phyloP scores from a whole-genome alignment of 2,329 filamentous ascomycete genomes.

The Talaromyces rugulosus region DNA sequence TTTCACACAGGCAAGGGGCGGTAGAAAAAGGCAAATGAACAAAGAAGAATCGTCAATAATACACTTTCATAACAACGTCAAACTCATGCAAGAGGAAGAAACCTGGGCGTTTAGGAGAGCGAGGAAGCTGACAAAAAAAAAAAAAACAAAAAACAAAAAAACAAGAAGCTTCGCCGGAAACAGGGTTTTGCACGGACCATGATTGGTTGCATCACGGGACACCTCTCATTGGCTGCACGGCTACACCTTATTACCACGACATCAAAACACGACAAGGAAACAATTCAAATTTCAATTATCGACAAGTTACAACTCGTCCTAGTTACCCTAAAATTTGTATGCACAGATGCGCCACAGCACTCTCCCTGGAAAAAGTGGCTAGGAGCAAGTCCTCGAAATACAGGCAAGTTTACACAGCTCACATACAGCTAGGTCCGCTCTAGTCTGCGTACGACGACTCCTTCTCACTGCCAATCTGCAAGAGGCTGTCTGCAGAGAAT shows the following conservation, averaged over 20 bases:
- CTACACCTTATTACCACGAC: not conserved
- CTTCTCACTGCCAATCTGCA: not conserved
- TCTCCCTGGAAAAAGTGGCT: not conserved
- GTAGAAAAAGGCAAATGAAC: not conserved
- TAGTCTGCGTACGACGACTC: not conserved
- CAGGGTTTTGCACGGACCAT: slow-evolving; percentile 6
- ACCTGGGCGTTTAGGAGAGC: not conserved
- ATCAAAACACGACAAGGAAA: not conserved
- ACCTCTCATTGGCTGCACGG: not conserved
- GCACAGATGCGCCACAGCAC: not conserved
- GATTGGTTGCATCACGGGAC: not conserved
- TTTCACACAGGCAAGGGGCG: not conserved
- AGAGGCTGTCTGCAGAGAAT: not conserved
- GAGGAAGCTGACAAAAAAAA: not conserved
- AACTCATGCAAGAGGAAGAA: not conserved
- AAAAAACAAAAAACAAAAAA: slow-evolving; percentile 10
- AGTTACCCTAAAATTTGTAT: not conserved
- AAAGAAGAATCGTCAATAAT: not conserved
- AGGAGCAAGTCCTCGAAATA: not conserved
- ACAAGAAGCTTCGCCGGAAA: slow-evolving; percentile 14
- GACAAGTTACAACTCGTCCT: not conserved
- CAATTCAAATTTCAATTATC: not conserved
- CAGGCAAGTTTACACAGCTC: not conserved
- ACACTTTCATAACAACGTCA: not conserved
- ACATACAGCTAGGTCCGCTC: not conserved